Conservation (phyloP, 164 flowering plant species). For the Vitis riparia region DNA sequence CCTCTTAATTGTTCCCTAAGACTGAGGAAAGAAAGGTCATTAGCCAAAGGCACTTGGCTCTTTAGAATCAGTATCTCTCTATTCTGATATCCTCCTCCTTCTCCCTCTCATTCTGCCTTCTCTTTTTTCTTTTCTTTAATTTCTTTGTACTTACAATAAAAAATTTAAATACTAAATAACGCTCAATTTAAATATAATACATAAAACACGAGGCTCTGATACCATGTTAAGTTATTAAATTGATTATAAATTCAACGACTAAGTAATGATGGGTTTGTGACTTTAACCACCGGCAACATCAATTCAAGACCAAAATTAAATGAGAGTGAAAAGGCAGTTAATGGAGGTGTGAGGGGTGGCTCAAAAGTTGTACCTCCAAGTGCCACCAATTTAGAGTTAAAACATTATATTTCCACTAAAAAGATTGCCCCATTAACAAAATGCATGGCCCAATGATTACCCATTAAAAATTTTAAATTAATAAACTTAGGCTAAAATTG, state of each 20-base stretch:
- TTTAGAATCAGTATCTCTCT: background rate
- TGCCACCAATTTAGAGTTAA: too few species aligned
- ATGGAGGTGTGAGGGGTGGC: too few species aligned
- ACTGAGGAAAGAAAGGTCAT: slow-evolving; percentile 21
- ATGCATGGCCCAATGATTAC: background rate
- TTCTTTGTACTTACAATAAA: background rate
- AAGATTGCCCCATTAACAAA: background rate
- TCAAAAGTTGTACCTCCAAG: too few species aligned
- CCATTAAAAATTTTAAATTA: background rate
- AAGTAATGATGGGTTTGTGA: too few species aligned
- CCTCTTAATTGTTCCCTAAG: slow-evolving; percentile 10
- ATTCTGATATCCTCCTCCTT: background rate
- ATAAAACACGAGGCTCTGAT: background rate
- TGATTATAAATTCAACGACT: too few species aligned
- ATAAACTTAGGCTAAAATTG: background rate
- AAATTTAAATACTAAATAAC: too few species aligned
- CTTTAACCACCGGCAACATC: too few species aligned
- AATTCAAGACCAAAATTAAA: too few species aligned
- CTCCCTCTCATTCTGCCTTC: background rate
- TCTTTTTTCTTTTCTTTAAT: background rate
- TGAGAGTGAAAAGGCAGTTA: too few species aligned
- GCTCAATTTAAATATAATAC: too few species aligned
- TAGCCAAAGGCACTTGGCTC: slow-evolving; percentile 4
- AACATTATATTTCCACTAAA: too few species aligned
- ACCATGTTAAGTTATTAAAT: too few species aligned